phyloP scores from a whole-genome alignment of 495 filamentous ascomycete species.

The Daldinia loculata region DNA sequence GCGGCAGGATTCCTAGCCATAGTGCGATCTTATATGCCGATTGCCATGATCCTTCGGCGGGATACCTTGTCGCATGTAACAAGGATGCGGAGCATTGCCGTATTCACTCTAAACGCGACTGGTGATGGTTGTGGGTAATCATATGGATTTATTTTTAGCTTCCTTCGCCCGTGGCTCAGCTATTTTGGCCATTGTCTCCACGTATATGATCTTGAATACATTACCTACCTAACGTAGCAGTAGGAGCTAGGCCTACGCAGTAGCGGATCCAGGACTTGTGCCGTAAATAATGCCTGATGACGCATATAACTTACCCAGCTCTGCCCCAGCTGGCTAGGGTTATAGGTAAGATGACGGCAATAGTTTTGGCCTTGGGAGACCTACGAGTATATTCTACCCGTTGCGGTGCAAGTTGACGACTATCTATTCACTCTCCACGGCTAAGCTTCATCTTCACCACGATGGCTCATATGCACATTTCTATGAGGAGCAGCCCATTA shows the following conservation, averaged over 20 bases:
- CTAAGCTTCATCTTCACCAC: neutral
- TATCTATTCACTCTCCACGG: neutral
- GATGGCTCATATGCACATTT: neutral
- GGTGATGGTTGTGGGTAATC: neutral
- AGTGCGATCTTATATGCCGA: neutral
- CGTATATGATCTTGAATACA: neutral
- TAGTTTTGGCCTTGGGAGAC: neutral
- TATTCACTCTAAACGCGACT: neutral
- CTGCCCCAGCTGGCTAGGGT: neutral
- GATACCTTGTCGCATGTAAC: neutral
- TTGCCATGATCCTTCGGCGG: neutral
- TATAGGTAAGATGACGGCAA: neutral
- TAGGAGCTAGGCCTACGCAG: neutral
- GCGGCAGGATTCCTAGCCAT: neutral
- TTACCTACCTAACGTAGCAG: neutral
- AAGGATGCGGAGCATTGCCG: neutral
- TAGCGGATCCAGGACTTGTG: neutral
- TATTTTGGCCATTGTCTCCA: neutral
- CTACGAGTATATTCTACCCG: neutral
- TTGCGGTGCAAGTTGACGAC: neutral
- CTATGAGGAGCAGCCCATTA: neutral
- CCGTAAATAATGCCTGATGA: neutral
- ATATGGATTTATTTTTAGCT: constrained; percentile 1
- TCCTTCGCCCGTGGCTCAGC: neutral
- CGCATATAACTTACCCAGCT: neutral